A percentile compares a stretch with the other conserved stretches of the same genome.
phyloP scores from a whole-genome alignment of 352 stramenopile genomes.

The Pythium dissotocum region DNA sequence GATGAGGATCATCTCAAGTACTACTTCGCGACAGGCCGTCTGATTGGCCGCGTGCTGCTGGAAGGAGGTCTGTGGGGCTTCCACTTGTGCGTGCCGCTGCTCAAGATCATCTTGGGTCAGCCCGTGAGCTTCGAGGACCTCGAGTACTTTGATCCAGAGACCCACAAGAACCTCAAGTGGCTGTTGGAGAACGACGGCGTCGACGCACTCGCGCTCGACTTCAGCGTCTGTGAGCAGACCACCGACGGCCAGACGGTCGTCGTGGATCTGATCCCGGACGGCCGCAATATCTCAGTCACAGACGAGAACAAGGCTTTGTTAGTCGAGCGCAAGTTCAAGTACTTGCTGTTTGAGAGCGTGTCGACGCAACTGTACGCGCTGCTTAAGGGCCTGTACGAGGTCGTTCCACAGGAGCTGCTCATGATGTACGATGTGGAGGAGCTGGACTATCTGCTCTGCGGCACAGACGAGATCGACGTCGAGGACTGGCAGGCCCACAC shows the following conservation, averaged over 20 bases:
- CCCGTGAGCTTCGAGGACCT: conserved; percentile 94
- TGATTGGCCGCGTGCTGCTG: conserved; percentile 61
- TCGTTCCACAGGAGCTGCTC: conserved; percentile 93
- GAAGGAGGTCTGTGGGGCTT: conserved; percentile 92
- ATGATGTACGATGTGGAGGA: conserved; percentile 97
- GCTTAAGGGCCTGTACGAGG: conserved; percentile 94
- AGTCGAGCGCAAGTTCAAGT: conserved; percentile 76
- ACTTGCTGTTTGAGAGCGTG: conserved; percentile 54
- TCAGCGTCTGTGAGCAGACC: conserved; percentile 33
- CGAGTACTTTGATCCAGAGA: conserved; percentile 65
- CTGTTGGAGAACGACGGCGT: conserved; percentile 55
- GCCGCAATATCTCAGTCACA: conserved; percentile 79
- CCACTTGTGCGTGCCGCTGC: conserved; percentile 93
- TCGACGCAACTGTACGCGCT: conserved; percentile 53
- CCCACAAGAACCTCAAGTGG: conserved; percentile 56
- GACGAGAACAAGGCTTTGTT: conserved; percentile 94
- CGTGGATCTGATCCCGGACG: conserved; percentile 40
- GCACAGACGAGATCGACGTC: conserved; percentile 94
- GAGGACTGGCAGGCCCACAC: conserved; percentile 94
- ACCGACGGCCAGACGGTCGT: conserved; percentile 20
- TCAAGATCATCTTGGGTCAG: conserved; percentile 97
- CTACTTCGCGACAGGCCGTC: conserved; percentile 57
- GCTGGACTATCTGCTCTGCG: conserved; percentile 96
- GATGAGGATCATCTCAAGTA: conserved; percentile 64
- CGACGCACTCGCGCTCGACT: conserved; percentile 57